Conservation (phyloP, 192 early-diverging fungal species). For the Phycomyces blakesleeanus region DNA sequence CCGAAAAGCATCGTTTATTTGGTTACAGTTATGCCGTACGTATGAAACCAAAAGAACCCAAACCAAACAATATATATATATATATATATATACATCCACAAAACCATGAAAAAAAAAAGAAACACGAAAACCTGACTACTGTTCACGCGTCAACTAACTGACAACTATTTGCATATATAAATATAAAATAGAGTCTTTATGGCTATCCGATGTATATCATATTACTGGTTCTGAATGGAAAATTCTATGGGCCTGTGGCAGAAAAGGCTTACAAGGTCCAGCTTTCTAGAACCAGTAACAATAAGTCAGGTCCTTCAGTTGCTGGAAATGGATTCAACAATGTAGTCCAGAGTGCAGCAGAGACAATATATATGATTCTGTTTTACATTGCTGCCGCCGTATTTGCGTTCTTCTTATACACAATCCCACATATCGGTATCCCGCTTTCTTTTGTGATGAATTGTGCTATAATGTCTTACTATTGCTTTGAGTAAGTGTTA, state of each 20-base stretch:
- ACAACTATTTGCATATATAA: no score
- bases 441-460: slow-evolving; percentile 15
- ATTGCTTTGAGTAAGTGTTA: slow-evolving; percentile 40
- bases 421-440: slow-evolving; percentile 24
- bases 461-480: slow-evolving; percentile 30
- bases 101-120: background rate
- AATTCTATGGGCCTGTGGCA: slow-evolving; percentile 25
- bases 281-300: slow-evolving; percentile 16
- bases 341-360: slow-evolving; percentile 10
- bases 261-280: slow-evolving; percentile 16
- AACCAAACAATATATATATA: no score
- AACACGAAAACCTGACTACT: background rate
- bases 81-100: no score
- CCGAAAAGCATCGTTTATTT: slow-evolving; percentile 20
- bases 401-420: slow-evolving; percentile 15
- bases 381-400: slow-evolving; percentile 25
- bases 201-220: slow-evolving; percentile 32
- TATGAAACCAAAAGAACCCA: no score
- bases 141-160: background rate
- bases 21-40: slow-evolving; percentile 31
- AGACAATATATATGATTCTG: slow-evolving; percentile 20
- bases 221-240: slow-evolving; percentile 17
- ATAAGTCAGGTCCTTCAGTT: slow-evolving; percentile 7
- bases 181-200: slow-evolving; percentile 18
- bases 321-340: background rate